phyloP scores from a whole-genome alignment of 2,329 filamentous ascomycete genomes.

The Beauveria asiatica region DNA sequence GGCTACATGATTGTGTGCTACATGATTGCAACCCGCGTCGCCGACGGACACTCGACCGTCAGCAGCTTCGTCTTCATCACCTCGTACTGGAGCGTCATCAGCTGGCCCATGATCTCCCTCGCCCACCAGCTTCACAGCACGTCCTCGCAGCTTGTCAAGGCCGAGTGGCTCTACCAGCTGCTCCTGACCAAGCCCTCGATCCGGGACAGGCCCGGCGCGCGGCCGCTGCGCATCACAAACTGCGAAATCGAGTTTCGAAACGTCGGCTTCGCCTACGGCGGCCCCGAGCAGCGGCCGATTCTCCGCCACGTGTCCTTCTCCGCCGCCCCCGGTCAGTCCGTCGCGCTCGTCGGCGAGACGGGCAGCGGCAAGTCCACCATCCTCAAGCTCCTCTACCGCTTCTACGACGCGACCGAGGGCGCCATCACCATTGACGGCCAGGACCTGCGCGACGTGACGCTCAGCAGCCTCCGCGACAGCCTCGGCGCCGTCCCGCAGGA shows the following conservation, averaged over 20 bases:
- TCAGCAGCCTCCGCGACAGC: conserved; percentile 47
- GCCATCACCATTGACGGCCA: conserved; percentile 49
- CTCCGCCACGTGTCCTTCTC: conserved; percentile 40
- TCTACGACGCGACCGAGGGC: conserved; percentile 49
- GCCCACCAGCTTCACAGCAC: conserved; percentile 20
- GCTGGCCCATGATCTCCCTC: conserved; percentile 29
- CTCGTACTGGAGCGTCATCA: conserved; percentile 50
- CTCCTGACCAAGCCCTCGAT: conserved; percentile 50
- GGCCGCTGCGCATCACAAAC: conserved; percentile 32
- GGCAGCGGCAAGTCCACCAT: conserved; percentile 56
- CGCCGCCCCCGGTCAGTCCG: conserved; percentile 42
- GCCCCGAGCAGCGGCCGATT: conserved; percentile 37
- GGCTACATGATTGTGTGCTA: conserved; percentile 18
- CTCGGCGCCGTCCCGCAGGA: conserved; percentile 60
- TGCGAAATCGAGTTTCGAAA: conserved; percentile 46
- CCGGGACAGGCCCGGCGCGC: conserved; percentile 36
- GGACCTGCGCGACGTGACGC: conserved; percentile 49
- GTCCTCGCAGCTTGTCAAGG: conserved; percentile 48
- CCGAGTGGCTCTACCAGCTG: conserved; percentile 51
- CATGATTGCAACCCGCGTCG: conserved; percentile 11
- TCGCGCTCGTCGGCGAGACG: conserved; percentile 54
- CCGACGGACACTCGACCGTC: conserved; percentile 19
- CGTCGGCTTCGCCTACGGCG: conserved; percentile 45
- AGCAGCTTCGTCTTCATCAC: conserved; percentile 58
- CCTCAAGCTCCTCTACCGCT: conserved; percentile 50